Base-by-base conservation (phyloP, 2,329 filamentous ascomycete species). In the Aspergillus fructus region DNA sequence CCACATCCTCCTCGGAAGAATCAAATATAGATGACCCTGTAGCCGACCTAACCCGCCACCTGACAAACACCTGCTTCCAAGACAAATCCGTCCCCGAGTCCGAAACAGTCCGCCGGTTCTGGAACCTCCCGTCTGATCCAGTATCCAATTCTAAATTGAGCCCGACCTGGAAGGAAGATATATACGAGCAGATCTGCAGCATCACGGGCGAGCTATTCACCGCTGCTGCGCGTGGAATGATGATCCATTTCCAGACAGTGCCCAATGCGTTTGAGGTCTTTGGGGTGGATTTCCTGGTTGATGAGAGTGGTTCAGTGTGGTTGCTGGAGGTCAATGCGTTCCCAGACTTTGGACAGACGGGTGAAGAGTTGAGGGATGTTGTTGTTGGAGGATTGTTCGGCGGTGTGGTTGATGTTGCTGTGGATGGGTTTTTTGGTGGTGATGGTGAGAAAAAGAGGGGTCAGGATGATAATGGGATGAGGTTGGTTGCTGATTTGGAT, bases 61-160 rank as follows among this genome's bases (percentile, higher is more conserved):
- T 99, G 3, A 99, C 94, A 45, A 99, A 99, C 73, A 97, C 94
- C 2, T 99, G 94, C 72, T 85, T 97, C 2, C 94, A 97, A 72
- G 82, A 83, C 53, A 79, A 76, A 19, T 74, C 71, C n/a, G 74
- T 71, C 50, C 60, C 70, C 21, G 78, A 84, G 59, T 83, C 86
- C 62, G 87, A 86, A 51, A 86, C 84, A 13, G 92, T 96, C 9
- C 82, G 83, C 7, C 78, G 84, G 0, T 96, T 96, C 79, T 94
- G 89, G 87, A 78, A 83, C 5, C 76, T 97, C 0, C 79, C 0
- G 70, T 40, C 21, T 6, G 27, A 7, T n/a, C 33, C 68, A 11
- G 27, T 30, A 2, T 49, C 62, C 71, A 40, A 62, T 74, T 63
- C 72, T 62, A 70, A 23, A 11, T 65, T 68, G 39, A 51, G 71